Percentiles rank a stretch among this genome's conserved stretches.
These are phyloP conservation scores for Dipodascus geniculatus DNA, from an alignment of 805 yeast species.

Conservation along the genomic window DNA sequence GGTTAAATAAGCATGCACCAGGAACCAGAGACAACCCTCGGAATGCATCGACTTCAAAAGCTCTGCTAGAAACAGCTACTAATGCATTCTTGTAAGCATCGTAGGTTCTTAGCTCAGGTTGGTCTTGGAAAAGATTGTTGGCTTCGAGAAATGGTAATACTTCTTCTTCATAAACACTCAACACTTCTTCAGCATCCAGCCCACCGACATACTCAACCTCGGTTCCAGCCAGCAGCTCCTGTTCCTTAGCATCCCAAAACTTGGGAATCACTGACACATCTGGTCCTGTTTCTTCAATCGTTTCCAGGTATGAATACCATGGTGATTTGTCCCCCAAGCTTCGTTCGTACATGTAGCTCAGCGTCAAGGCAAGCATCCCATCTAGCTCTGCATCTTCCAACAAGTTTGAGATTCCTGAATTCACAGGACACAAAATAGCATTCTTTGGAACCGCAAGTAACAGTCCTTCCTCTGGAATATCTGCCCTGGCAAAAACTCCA, in stretches of 20 bases:
- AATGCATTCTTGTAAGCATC: conserved; percentile 38
- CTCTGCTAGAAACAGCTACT: conserved; percentile 57
- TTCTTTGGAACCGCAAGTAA: conserved; percentile 25
- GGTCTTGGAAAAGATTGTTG: conserved; percentile 11
- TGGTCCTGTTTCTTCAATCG: conserved; percentile 26
- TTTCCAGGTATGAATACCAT: conserved; percentile 57
- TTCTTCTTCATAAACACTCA: conserved; percentile 28
- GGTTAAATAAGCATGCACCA: conserved; percentile 85
- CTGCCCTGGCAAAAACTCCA: conserved; percentile 54
- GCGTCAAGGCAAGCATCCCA: conserved; percentile 55
- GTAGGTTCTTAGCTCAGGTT: conserved; percentile 9
- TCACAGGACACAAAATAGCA: conserved; percentile 24
- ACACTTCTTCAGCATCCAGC: conserved; percentile 36
- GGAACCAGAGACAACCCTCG: conserved; percentile 76
- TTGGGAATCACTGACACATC: conserved; percentile 39
- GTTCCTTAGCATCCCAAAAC: conserved; percentile 47
- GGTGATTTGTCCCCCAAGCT: conserved; percentile 55
- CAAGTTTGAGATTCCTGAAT: conserved; percentile 47
- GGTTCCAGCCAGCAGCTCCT: conserved; percentile 37
- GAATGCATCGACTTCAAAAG: conserved; percentile 67
- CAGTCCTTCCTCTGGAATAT: conserved; percentile 27
- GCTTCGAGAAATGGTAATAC: conserved; percentile 21
- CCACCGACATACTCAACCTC: conserved; percentile 52
- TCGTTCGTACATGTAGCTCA: conserved; percentile 64
- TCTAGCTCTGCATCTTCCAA: conserved; percentile 36